Percentiles rank a stretch among this genome's conserved stretches.
These are phyloP conservation scores for Lepraria neglecta DNA, from an alignment of 495 filamentous ascomycete genomes.

Conservation along the genomic window DNA sequence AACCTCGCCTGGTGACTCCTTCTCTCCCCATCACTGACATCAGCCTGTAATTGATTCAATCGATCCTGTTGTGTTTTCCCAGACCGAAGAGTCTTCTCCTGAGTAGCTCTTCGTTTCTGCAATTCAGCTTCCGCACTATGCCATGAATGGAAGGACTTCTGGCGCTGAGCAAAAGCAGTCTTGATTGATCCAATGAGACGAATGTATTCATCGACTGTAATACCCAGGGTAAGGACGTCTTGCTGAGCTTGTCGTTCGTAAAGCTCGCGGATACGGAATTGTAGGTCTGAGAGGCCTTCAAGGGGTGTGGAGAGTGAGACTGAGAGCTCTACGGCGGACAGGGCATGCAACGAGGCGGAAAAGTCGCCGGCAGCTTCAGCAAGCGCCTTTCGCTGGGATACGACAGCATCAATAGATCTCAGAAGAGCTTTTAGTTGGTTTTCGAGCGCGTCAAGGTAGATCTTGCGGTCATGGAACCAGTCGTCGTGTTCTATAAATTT, in stretches of 20 bases:
- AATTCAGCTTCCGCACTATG: constrained; percentile 82
- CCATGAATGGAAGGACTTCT: constrained; percentile 93
- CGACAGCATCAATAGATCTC: constrained; percentile 88
- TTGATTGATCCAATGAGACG: constrained; percentile 90
- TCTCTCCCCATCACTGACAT: constrained; percentile 86
- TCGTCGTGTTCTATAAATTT: constrained; percentile 99
- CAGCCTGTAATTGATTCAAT: constrained; percentile 80
- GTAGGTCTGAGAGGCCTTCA: constrained; percentile 83
- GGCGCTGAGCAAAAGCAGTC: constrained; percentile 81
- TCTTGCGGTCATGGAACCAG: constrained; percentile 94
- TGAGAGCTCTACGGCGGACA: constrained; percentile 83
- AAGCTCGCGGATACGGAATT: constrained; percentile 86
- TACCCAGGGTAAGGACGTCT: constrained; percentile 90
- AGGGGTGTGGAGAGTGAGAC: constrained; percentile 81
- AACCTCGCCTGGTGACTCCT: constrained; percentile 86
- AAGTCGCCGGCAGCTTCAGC: constrained; percentile 91
- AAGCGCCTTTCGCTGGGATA: constrained; percentile 83
- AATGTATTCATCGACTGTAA: constrained; percentile 97
- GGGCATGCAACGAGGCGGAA: constrained; percentile 79
- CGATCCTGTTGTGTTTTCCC: constrained; percentile 94
- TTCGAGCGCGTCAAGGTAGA: constrained; percentile 92
- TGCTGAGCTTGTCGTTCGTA: constrained; percentile 97
- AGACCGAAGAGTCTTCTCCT: constrained; percentile 88
- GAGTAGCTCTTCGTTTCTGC: constrained; percentile 72
- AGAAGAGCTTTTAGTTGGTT: constrained; percentile 89